Evolutionary conservation across 495 filamentous ascomycete species (phyloP).

Genomic region (Podospora pseudocomata): DNA sequence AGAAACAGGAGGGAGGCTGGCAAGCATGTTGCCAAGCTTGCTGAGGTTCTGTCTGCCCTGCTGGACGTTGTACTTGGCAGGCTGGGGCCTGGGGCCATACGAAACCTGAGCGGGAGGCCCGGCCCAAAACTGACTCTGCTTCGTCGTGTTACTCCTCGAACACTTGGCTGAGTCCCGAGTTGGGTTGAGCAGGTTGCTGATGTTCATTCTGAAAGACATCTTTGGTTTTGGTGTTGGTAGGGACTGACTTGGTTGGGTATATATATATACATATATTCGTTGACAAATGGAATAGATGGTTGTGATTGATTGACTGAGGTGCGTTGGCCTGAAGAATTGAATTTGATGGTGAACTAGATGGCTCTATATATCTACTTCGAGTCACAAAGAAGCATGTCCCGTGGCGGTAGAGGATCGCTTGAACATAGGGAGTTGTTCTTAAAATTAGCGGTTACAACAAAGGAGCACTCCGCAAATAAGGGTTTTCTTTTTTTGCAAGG

Average conservation of each 20-base stretch:
- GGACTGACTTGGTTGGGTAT: background rate
- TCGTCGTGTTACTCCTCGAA: background rate
- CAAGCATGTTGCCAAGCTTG: no score
- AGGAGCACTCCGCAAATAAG: no score
- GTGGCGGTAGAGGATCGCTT: no score
- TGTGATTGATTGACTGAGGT: background rate
- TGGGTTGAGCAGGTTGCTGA: background rate
- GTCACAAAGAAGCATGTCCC: background rate
- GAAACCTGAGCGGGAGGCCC: background rate
- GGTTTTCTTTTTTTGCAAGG: no score
- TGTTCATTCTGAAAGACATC: background rate
- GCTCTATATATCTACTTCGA: background rate
- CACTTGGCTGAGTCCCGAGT: background rate
- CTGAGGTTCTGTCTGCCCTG: background rate
- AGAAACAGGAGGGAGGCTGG: no score
- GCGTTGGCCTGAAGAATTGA: background rate
- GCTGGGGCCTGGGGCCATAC: background rate
- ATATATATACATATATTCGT: background rate
- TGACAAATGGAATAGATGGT: background rate
- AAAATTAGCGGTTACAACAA: no score
- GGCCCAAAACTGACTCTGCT: background rate
- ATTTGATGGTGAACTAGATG: background rate
- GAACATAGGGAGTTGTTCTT: no score
- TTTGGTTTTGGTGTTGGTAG: background rate
- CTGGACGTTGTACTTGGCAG: background rate